These are phyloP conservation scores for Pterulicium gracile DNA, from an alignment of 1,284 basidiomycete genomes.

Conservation along the genomic window DNA sequence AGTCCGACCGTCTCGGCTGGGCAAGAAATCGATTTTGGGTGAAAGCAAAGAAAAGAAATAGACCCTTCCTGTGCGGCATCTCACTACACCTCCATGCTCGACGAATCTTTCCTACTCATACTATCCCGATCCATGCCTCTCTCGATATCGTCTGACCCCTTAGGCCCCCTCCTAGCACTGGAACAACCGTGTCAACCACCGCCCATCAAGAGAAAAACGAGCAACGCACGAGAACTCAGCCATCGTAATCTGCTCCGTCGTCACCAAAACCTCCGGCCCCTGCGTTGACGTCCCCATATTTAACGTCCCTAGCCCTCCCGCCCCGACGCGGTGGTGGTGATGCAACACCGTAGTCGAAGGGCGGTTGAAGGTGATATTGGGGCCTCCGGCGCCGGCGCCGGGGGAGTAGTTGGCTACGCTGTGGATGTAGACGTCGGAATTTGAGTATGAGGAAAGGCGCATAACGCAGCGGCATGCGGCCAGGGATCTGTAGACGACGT, in stretches of 20 bases:
- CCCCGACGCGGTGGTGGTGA: conserved; percentile 19
- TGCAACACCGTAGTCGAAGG: conserved; percentile 13
- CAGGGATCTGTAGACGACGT: conserved; percentile 30
- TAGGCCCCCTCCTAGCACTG: too few species aligned
- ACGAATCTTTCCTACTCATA: too few species aligned
- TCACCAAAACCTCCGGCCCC: conserved; percentile 46
- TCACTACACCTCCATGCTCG: too few species aligned
- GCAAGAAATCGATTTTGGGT: too few species aligned
- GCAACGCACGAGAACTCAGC: conserved; percentile 20
- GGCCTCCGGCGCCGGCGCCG: neutral
- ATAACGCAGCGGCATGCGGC: conserved; percentile 59
- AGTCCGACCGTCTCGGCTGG: too few species aligned
- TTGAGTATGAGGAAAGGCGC: conserved; percentile 42
- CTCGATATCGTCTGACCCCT: too few species aligned
- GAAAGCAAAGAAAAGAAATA: too few species aligned
- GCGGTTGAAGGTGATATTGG: neutral
- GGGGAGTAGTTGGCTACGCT: neutral
- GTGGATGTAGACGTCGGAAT: conserved; percentile 36
- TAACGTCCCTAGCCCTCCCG: conserved; percentile 12
- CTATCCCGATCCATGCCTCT: too few species aligned
- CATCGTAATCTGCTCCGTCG: conserved; percentile 47
- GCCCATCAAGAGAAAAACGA: conserved; percentile 17
- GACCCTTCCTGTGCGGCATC: too few species aligned
- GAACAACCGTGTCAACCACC: too few species aligned
- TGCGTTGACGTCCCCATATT: conserved; percentile 10